These are phyloP conservation scores for Phytopythium chamaehyphon DNA, from an alignment of 352 stramenopile genomes.

Conservation along the genomic window DNA sequence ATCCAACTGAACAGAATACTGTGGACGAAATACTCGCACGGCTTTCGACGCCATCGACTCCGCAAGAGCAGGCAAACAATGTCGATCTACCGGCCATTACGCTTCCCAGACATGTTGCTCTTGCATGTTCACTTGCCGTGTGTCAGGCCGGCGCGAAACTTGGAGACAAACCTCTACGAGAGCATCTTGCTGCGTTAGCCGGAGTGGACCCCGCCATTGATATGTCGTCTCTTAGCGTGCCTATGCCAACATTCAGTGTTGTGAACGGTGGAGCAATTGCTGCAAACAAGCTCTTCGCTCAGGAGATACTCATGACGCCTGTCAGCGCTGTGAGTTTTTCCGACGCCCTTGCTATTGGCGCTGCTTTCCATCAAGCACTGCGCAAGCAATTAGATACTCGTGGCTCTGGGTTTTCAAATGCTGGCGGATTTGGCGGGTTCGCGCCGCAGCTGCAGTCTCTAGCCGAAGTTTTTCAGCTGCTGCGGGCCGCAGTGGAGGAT, in stretches of 20 bases:
- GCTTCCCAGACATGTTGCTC: conserved; percentile 18
- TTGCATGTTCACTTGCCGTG: conserved; percentile 55
- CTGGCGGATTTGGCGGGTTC: conserved; percentile 54
- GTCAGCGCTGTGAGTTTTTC: conserved; percentile 50
- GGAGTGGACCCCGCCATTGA: conserved; percentile 35
- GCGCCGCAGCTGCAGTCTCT: conserved; percentile 55
- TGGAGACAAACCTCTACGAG: conserved; percentile 37
- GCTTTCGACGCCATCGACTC: background rate
- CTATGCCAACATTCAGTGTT: conserved; percentile 74
- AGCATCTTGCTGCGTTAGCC: conserved; percentile 50
- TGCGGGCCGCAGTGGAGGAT: conserved; percentile 48
- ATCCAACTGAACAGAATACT: conserved; percentile 41
- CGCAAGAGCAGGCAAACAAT: background rate
- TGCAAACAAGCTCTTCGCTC: conserved; percentile 65
- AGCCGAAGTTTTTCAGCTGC: conserved; percentile 52
- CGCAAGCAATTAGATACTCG: conserved; percentile 38
- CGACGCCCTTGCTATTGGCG: conserved; percentile 55
- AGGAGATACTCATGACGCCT: conserved; percentile 58
- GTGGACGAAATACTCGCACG: conserved; percentile 35
- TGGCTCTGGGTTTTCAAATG: conserved; percentile 57
- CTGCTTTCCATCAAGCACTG: conserved; percentile 41
- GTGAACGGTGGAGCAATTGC: conserved; percentile 58
- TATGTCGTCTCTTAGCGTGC: conserved; percentile 24
- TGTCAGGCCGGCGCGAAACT: conserved; percentile 68
- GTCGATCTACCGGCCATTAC: background rate